A percentile compares a stretch with the other conserved stretches of the same genome.
Conservation (phyloP, 768 basidiomycete species). For the Boletus subcaerulescens region DNA sequence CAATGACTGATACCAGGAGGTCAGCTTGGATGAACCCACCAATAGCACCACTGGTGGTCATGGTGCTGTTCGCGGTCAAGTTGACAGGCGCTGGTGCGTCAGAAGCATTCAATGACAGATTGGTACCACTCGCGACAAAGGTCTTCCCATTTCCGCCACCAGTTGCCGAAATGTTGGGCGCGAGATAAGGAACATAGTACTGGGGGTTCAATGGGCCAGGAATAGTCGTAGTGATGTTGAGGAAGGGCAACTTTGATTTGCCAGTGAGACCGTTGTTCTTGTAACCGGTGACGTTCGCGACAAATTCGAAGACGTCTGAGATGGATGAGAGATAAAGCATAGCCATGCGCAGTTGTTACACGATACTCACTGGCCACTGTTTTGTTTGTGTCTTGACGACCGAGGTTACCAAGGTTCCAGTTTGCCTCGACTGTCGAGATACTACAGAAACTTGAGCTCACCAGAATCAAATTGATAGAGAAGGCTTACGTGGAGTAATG, state of each 20-base stretch:
- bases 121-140: slow-evolving; percentile 31
- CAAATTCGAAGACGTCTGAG: slow-evolving; percentile 50
- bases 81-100: slow-evolving; percentile 37
- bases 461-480: not conserved
- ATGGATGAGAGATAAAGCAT: not conserved
- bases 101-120: slow-evolving; percentile 32
- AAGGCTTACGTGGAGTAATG: too few relatives aligned
- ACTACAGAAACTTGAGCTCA: slow-evolving; percentile 7
- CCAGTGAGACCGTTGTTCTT: slow-evolving; percentile 35
- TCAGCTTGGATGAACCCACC: too few relatives aligned
- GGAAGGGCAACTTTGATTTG: slow-evolving; percentile 29
- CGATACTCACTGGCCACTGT: slow-evolving; percentile 16
- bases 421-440: slow-evolving; percentile 56
- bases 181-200: slow-evolving; percentile 40
- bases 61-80: slow-evolving; percentile 14
- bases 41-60: too few relatives aligned
- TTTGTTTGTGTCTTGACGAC: slow-evolving; percentile 52
- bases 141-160: slow-evolving; percentile 42
- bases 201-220: slow-evolving; percentile 42
- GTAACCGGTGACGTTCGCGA: slow-evolving; percentile 46
- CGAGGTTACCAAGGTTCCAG: slow-evolving; percentile 57
- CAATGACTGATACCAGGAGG: not conserved
- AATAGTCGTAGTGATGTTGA: slow-evolving; percentile 37
- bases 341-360: not conserved
- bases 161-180: slow-evolving; percentile 34